Percentiles rank a stretch among this genome's conserved stretches.
These are phyloP conservation scores for Cinchona pubescens DNA, from an alignment of 257 asterid genomes.

Conservation along the genomic window DNA sequence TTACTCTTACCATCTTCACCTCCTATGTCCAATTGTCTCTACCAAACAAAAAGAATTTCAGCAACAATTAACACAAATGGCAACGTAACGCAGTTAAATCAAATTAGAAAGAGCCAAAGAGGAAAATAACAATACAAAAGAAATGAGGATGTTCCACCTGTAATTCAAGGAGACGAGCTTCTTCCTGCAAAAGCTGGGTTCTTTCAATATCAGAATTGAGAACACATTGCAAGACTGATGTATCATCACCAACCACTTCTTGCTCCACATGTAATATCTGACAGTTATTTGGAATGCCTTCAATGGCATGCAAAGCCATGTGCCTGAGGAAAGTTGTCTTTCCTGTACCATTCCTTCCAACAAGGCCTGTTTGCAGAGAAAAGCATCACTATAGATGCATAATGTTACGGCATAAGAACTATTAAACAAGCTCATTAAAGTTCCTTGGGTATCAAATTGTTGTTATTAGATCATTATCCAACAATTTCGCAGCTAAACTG, in stretches of 20 bases:
- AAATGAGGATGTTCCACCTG: conserved; percentile 51
- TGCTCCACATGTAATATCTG: conserved; percentile 98
- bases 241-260: conserved; percentile 91
- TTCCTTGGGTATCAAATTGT: neutral
- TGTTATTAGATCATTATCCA: neutral
- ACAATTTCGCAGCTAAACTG: neutral
- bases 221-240: conserved; percentile 83
- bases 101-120: conserved; percentile 14
- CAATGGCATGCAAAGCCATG: conserved; percentile 98
- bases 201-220: conserved; percentile 86
- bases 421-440: neutral
- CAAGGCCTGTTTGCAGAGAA: conserved; percentile 62
- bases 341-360: conserved; percentile 99
- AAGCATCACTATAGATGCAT: conserved; percentile 2
- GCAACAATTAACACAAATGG: neutral
- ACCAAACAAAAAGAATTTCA: conserved; percentile 17
- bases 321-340: conserved; percentile 93
- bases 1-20: conserved; percentile 53
- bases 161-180: conserved; percentile 59
- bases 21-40: conserved; percentile 61
- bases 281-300: conserved; percentile 93
- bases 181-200: conserved; percentile 80
- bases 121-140: conserved; percentile 4
- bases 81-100: conserved; percentile 7
- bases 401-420: neutral